Evolutionary conservation across 2,329 filamentous ascomycete species (phyloP), one percentile per base, ranked within the genome.

Genomic region (Colletotrichum melonis): DNA sequence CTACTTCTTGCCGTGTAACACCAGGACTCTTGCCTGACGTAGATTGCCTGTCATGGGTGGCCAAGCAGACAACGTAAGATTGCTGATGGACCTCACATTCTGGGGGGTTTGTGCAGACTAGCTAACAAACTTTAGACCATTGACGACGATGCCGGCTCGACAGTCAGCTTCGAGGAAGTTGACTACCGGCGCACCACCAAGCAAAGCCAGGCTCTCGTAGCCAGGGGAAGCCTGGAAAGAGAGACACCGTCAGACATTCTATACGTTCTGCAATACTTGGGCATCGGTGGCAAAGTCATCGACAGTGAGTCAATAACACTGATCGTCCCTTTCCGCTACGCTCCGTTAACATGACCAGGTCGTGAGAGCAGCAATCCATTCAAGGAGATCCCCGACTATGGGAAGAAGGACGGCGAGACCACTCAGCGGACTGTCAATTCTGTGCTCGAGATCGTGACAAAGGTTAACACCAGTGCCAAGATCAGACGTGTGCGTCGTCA

Each of bases 401-500:
- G 77, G 32, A 55, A 62, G 3, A 24, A 28, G n/a, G 77, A 78
- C 4, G 75, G 77, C n/a, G 78, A 77, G 0, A 72, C 75, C 5
- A 76, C 76, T 12, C 65, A 72, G 16, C 55, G 67, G 9, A 52
- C 59, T 14, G 76, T 78, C 63, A 80, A 81, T 67, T 81, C 84
- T 1, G 78, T 86, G 14, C 77, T 87, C n/a, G 85, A 87, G 75
- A 85, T 87, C 63, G 73, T 85, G 30, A 86, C 84, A 9, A 80
- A 80, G 24, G 79, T 86, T 46, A 81, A 80, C 54, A 74, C 79
- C 12, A 30, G 24, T 26, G 62, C 46, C 69, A 59, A 58, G 16
- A 30, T n/a, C 52, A 54, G 26, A 7, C 60, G 72, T 12, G 46
- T 57, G 30, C 35, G 4, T 65, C 76, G 69, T 67, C 73, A 19